Base-by-base conservation (phyloP, 306 rosid genomes). In the Dalbergia cultrata region DNA sequence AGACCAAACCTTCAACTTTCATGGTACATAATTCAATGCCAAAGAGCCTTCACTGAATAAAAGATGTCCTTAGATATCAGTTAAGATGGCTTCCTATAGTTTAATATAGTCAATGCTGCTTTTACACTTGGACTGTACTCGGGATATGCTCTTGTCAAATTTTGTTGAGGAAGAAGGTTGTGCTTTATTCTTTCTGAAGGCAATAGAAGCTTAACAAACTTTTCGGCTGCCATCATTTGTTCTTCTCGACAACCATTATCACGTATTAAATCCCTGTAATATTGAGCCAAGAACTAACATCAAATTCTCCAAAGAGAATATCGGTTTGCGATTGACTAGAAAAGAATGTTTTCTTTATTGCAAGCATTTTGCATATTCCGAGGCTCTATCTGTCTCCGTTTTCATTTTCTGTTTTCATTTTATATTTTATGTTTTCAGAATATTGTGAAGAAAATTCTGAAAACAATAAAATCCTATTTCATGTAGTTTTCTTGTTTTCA, bases 101-200 rank as follows among this genome's bases (percentile, higher is more conserved):
- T 77, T 79, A 93, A 82, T 79, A 95, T 79, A 75, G 89, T 78
- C 35, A 78, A 82, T 65, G 98, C 99, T 78, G 99, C 99, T 78
- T 89, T 41, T 79, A 67, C 75, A 82, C 97, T 95, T 10, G 99
- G 95, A 34, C 89, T 72, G 77, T 53, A 64, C 33, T 70, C 67
- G 41, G 86, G 56, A 85, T 59, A 73, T 53, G 80, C 47, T 44
- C 78, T 54, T 45, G 45, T 58, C 64, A 59, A 77, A 50, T 74
- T 69, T 82, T 52, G 85, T 9, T 60, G 77, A 44, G 39, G 60
- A 49, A 22, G 26, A 22, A 72, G 59, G 80, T 52, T 77, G 16
- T 63, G 75, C 35, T 64, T 54, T 62, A 33, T 72, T 60, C 70
- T 57, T 72, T 89, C 80, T 13, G 90, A 83, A 49, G 97, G 93